Evolutionary conservation across 2,329 filamentous ascomycete species (phyloP).

Genomic region (Epichloe uncinata): DNA sequence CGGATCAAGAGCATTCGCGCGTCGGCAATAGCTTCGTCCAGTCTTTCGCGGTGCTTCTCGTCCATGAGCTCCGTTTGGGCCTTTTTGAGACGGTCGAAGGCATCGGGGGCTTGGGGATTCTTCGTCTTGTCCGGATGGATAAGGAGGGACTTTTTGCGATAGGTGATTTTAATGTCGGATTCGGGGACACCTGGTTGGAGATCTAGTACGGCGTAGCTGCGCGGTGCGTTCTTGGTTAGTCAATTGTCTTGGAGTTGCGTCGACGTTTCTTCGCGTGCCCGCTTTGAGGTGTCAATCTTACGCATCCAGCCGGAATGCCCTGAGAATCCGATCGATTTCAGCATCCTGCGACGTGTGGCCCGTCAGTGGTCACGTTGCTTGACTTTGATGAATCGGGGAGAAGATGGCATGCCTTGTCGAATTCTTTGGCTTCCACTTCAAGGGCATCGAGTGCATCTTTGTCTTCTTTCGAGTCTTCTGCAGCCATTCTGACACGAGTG

Average conservation of each 20-base stretch:
- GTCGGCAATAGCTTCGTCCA: constrained; percentile 93
- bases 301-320: constrained; percentile 66
- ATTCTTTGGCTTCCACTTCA: constrained; percentile 77
- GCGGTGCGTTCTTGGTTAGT: not conserved
- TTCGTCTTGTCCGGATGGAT: constrained; percentile 98
- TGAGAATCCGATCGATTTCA: constrained; percentile 88
- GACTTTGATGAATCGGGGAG: not conserved
- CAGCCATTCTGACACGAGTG: constrained; percentile 16
- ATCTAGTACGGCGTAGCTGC: constrained; percentile 81
- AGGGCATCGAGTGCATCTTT: constrained; percentile 68
- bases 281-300: constrained; percentile 12
- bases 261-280: not conserved
- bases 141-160: constrained; percentile 98
- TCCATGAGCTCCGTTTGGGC: constrained; percentile 85
- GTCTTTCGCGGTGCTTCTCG: constrained; percentile 73
- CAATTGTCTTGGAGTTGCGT: not conserved
- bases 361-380: constrained; percentile 9
- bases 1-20: constrained; percentile 90
- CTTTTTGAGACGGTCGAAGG: constrained; percentile 93
- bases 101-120: constrained; percentile 81
- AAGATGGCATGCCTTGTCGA: constrained; percentile 61
- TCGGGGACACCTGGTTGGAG: constrained; percentile 91
- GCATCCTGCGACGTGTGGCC: constrained; percentile 49
- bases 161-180: constrained; percentile 86
- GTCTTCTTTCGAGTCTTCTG: constrained; percentile 38